A percentile compares a stretch with the other conserved stretches of the same genome.
Evolutionary conservation across 495 filamentous ascomycete genomes (phyloP).

Genomic region (Viridothelium virens): DNA sequence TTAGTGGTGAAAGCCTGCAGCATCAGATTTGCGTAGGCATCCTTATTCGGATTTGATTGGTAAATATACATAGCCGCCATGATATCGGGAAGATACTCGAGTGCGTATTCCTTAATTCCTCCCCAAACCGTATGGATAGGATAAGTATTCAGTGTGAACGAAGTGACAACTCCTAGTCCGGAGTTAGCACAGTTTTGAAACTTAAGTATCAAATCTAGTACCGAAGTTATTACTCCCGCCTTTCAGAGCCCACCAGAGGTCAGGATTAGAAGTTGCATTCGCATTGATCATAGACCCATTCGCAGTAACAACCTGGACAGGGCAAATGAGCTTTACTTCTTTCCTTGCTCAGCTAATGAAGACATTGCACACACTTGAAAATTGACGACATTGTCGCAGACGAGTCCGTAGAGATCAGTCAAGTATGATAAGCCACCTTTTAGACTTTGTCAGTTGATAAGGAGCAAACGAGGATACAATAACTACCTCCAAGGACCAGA

Average conservation of each 20-base stretch:
- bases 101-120: slow-evolving; percentile 2
- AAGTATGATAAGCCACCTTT: slow-evolving; percentile 18
- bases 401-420: slow-evolving; percentile 8
- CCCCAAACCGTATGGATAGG: background rate
- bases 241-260: slow-evolving; percentile 37
- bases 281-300: slow-evolving; percentile 27
- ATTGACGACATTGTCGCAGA: slow-evolving; percentile 30
- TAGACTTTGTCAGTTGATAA: background rate
- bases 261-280: slow-evolving; percentile 26
- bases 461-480: background rate
- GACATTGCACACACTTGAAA: slow-evolving; percentile 21
- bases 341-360: background rate
- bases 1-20: background rate
- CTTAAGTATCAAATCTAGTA: slow-evolving; percentile 32
- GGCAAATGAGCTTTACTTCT: background rate
- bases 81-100: background rate
- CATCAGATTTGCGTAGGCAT: background rate
- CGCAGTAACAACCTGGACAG: slow-evolving; percentile 25
- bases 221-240: slow-evolving; percentile 42
- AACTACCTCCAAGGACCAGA: slow-evolving; percentile 26
- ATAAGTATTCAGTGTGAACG: background rate
- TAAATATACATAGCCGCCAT: background rate
- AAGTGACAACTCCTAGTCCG: slow-evolving; percentile 25
- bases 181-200: slow-evolving; percentile 22
- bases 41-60: background rate